Conservation (phyloP, 352 stramenopile species). For the Saprolegnia diclina region DNA sequence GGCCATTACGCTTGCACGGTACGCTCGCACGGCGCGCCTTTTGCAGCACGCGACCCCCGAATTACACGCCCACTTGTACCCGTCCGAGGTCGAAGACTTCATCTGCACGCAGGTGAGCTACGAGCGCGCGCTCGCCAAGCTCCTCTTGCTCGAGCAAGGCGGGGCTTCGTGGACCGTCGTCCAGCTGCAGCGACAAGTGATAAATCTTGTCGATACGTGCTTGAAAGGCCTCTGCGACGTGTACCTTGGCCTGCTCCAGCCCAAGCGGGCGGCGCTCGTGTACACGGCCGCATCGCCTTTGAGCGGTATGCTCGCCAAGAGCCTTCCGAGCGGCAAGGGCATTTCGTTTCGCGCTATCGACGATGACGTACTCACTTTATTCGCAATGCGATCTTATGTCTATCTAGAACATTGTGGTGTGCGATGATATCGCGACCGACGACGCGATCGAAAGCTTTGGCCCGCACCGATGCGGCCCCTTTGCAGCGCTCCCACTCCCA, state of each 20-base stretch:
- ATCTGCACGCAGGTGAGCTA: conserved; percentile 59
- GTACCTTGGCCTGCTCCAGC: conserved; percentile 61
- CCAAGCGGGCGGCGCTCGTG: conserved; percentile 40
- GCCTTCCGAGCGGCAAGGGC: conserved; percentile 26
- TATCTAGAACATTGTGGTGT: conserved; percentile 17
- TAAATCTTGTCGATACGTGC: conserved; percentile 49
- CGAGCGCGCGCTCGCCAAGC: conserved; percentile 32
- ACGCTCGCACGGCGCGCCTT: conserved; percentile 44
- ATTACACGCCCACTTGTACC: conserved; percentile 39
- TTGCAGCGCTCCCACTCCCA: conserved; percentile 9
- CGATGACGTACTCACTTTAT: conserved; percentile 13
- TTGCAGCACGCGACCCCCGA: conserved; percentile 20
- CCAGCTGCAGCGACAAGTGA: conserved; percentile 51
- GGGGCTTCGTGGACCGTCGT: conserved; percentile 38
- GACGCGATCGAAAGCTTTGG: conserved; percentile 9
- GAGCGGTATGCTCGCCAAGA: conserved; percentile 42
- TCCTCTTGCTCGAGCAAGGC: conserved; percentile 34
- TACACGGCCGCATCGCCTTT: conserved; percentile 47
- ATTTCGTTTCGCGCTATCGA: conserved; percentile 20
- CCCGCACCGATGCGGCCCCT: conserved; percentile 9
- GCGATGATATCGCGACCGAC: conserved; percentile 21
- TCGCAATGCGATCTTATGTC: neutral
- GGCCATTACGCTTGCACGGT: conserved; percentile 37
- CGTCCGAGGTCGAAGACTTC: conserved; percentile 39
- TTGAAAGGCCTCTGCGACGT: conserved; percentile 59